A percentile compares a stretch with the other conserved stretches of the same genome.
Evolutionary conservation across 768 basidiomycete species (phyloP).

Genomic region (Galerina marginata): DNA sequence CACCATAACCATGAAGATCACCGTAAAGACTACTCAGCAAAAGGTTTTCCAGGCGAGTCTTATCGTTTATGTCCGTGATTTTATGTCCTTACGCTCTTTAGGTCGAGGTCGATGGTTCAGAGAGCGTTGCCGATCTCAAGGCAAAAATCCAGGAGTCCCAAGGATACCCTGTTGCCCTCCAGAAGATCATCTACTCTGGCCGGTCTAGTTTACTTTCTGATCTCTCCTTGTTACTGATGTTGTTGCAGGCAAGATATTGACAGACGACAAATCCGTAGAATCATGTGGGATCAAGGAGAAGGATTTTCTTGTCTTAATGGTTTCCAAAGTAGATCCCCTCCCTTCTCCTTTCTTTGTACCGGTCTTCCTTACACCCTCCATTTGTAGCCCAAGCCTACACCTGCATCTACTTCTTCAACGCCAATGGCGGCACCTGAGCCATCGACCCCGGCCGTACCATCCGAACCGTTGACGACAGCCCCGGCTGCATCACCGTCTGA

Average conservation of each 20-base stretch:
- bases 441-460: conserved; percentile 33
- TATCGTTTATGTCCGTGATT: not conserved
- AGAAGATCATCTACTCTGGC: conserved; percentile 98
- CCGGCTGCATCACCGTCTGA: conserved; percentile 30
- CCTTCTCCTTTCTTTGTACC: not conserved
- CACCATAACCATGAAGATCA: conserved; percentile 79
- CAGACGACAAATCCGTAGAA: conserved; percentile 86
- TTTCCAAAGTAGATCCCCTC: conserved; percentile 75
- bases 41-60: conserved; percentile 81
- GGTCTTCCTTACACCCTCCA: not conserved
- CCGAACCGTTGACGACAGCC: conserved; percentile 34
- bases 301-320: conserved; percentile 99
- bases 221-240: conserved; percentile 9
- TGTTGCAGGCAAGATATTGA: conserved; percentile 82
- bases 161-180: conserved; percentile 71
- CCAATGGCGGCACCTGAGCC: conserved; percentile 31
- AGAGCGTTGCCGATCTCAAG: conserved; percentile 83
- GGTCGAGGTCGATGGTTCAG: conserved; percentile 78
- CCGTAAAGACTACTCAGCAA: conserved; percentile 93
- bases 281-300: conserved; percentile 96
- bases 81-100: conserved; percentile 28
- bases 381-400: conserved; percentile 60
- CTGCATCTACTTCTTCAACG: conserved; percentile 35
- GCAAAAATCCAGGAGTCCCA: conserved; percentile 80
- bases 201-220: not conserved